Evolutionary conservation across 1,284 basidiomycete genomes (phyloP), one percentile per base, ranked within the genome.

Genomic region (Heterobasidion parviporum): DNA sequence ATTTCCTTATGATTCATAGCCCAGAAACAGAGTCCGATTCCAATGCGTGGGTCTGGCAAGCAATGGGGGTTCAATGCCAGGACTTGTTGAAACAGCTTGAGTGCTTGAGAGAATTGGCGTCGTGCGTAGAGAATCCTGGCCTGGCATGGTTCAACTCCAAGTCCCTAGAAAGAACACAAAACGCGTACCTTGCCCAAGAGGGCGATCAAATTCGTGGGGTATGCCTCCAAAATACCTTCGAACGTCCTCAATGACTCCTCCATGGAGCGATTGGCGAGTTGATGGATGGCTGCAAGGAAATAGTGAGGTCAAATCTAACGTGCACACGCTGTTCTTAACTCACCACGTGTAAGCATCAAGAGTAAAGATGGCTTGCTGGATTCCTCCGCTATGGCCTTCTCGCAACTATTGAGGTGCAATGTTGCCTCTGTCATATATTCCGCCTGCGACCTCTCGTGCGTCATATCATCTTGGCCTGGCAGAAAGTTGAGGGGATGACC

Each of bases 1-100:
- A 85, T 86, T 3, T 76, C 75, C 57, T 85, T 85, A 63, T 94
- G 83, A 55, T 89, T 89, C 70, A 96, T 76, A 9, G 88, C 81
- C 89, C 91, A 97, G 16, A 93, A 77, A 69, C 94, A 96, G 8
- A 97, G 73, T 8, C 95, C 95, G 43, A 98, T 92, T 15, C 94
- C 94, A 61, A 97, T 89, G 14, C 94, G 81, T 34, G 94, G 94
- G 68, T 98, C 94, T 0, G 94, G 95, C 20, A 79, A 73, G 70
- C 89, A 90, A 12, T 79, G 71, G 0, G 94, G 93, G 54, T 83
- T 85, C 48, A 91, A 78, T 47, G 79, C 74, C 14, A 98, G 78
- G 12, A 94, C 85, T 56, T 85, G 82, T 67, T 96, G 94, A 68
- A 96, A 97, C 2, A 85, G 68, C 61, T 86, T 83, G 16, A 97